Percentiles rank a stretch among this genome's conserved stretches.
Conservation (phyloP, 2,329 filamentous ascomycete species). For the Penicillium sp. region DNA sequence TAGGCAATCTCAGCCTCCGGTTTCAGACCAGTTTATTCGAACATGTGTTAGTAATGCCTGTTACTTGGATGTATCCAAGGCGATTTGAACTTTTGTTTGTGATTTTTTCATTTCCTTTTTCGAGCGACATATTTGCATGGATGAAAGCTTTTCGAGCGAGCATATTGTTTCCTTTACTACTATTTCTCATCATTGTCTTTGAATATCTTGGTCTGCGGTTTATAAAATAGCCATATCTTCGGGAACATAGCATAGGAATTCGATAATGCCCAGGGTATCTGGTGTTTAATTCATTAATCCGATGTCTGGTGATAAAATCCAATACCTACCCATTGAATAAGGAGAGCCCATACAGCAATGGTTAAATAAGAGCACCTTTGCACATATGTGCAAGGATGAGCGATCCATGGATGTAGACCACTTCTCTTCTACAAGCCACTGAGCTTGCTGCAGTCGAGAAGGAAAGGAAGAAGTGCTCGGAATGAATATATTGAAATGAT, state of each 20-base stretch:
- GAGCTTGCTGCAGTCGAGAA: too few relatives aligned
- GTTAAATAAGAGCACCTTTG: too few relatives aligned
- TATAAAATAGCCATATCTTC: slow-evolving; percentile 10
- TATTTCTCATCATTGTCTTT: not conserved
- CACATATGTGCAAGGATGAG: too few relatives aligned
- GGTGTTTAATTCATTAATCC: slow-evolving; percentile 2
- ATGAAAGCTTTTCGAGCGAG: slow-evolving; percentile 21
- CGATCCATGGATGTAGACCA: too few relatives aligned
- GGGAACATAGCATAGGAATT: slow-evolving; percentile 6
- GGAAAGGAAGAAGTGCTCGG: too few relatives aligned
- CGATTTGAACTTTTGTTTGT: not conserved
- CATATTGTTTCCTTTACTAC: not conserved
- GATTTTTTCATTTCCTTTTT: not conserved
- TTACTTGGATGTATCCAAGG: not conserved
- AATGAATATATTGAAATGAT: too few relatives aligned
- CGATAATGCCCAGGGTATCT: slow-evolving; percentile 16
- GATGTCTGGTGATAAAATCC: not conserved
- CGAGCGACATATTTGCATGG: slow-evolving; percentile 22
- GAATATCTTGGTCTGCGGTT: slow-evolving; percentile 10
- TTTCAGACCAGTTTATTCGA: not conserved
- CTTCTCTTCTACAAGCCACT: too few relatives aligned
- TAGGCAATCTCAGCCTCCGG: not conserved
- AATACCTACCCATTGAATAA: too few relatives aligned
- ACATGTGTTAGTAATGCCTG: slow-evolving; percentile 21
- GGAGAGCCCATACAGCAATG: too few relatives aligned